A percentile compares a stretch with the other conserved stretches of the same genome.
phyloP scores from a whole-genome alignment of 78 protist species.

The Monosiga brevicollis region DNA sequence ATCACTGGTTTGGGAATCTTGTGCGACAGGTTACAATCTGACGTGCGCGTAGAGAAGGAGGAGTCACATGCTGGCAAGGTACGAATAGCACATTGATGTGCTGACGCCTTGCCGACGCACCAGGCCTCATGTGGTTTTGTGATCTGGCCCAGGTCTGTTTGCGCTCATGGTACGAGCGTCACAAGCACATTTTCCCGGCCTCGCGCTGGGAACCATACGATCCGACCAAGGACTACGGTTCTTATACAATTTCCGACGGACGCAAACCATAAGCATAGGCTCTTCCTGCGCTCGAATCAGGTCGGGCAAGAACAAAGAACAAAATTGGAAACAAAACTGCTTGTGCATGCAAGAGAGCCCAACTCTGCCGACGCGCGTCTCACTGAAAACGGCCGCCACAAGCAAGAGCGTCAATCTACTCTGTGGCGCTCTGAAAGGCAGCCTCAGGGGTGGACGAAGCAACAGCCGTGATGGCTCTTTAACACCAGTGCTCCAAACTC shows the following conservation, averaged over 20 bases:
- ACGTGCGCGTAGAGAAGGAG: constrained; percentile 62
- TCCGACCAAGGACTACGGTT: constrained; percentile 12
- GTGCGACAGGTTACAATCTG: too few species aligned
- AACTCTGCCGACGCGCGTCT: background rate
- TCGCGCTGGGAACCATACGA: constrained; percentile 72
- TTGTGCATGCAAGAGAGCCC: background rate
- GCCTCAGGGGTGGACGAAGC: too few species aligned
- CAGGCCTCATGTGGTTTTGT: too few species aligned
- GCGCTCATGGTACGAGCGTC: constrained; percentile 72
- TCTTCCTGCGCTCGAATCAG: background rate
- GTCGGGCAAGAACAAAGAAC: background rate
- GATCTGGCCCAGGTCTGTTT: constrained; percentile 58
- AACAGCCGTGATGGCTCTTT: too few species aligned
- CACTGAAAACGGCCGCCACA: background rate
- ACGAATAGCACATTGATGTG: too few species aligned
- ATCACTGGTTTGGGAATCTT: too few species aligned
- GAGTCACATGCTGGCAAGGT: constrained; percentile 77
- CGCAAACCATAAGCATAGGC: background rate
- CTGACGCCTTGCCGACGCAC: too few species aligned
- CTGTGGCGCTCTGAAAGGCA: too few species aligned
- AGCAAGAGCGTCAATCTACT: background rate
- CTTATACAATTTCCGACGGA: background rate
- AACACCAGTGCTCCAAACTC: too few species aligned
- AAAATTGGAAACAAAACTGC: background rate
- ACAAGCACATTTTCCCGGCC: constrained; percentile 87